A percentile compares a stretch with the other conserved stretches of the same genome.
These are phyloP conservation scores for Globisporangium viniferum DNA, from an alignment of 352 stramenopile genomes.

Conservation along the genomic window DNA sequence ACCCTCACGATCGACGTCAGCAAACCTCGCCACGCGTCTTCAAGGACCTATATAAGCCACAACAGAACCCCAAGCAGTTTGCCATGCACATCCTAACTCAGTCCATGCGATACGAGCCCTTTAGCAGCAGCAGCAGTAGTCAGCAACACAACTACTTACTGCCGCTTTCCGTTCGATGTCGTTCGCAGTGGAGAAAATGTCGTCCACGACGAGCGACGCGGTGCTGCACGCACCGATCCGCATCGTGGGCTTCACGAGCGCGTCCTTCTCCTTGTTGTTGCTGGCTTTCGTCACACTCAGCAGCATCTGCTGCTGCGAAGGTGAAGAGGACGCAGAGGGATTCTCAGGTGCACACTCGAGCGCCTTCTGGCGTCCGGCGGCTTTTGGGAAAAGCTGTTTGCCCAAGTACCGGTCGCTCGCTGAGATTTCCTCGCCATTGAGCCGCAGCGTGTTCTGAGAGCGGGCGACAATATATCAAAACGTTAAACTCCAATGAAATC, in stretches of 20 bases:
- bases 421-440: constrained; percentile 69
- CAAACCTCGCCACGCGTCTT: constrained; percentile 52
- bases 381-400: constrained; percentile 56
- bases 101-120: too few relatives aligned
- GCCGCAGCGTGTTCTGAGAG: constrained; percentile 44
- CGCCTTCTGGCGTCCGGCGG: constrained; percentile 8
- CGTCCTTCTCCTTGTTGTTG: constrained; percentile 24
- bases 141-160: constrained; percentile 15
- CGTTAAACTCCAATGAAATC: background rate
- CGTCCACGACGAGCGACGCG: constrained; percentile 25
- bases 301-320: background rate
- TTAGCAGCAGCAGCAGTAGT: background rate
- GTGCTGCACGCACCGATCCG: constrained; percentile 11
- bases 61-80: too few relatives aligned
- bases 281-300: background rate
- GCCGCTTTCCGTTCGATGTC: constrained; percentile 53
- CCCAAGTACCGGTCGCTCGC: constrained; percentile 38
- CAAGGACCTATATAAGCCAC: constrained; percentile 31
- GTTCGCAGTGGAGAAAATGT: constrained; percentile 44
- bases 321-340: background rate
- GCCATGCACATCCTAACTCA: too few relatives aligned
- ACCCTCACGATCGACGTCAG: constrained; percentile 59
- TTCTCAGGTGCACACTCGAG: constrained; percentile 10
- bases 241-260: background rate
- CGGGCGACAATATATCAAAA: background rate